Evolutionary conservation across 495 filamentous ascomycete species (phyloP).

Genomic region (Chaetomium tenue): DNA sequence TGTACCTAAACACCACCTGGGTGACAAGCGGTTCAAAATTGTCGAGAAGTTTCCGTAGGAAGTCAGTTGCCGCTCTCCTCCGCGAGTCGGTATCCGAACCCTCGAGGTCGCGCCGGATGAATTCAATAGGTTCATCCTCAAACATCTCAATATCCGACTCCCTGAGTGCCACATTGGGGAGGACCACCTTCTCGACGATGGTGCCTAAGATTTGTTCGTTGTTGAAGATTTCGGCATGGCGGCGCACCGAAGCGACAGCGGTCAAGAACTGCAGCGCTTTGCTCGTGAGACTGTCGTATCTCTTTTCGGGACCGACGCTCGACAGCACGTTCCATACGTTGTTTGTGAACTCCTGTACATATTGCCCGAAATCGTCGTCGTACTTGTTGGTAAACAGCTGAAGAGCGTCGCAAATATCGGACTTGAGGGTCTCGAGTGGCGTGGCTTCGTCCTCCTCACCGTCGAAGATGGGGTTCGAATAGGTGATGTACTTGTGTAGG

Average conservation of each 20-base stretch:
- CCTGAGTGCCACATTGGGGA: conserved; percentile 87
- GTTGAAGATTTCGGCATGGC: conserved; percentile 84
- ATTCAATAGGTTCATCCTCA: conserved; percentile 98
- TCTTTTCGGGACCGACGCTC: conserved; percentile 76
- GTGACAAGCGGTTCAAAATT: conserved; percentile 85
- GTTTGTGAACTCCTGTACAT: conserved; percentile 76
- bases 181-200: conserved; percentile 89
- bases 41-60: conserved; percentile 79
- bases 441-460: conserved; percentile 86
- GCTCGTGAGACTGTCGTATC: conserved; percentile 95
- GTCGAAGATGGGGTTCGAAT: conserved; percentile 75
- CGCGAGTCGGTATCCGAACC: conserved; percentile 94
- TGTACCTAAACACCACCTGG: conserved; percentile 73
- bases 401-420: conserved; percentile 86
- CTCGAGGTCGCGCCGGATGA: conserved; percentile 92
- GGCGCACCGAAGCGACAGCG: conserved; percentile 69
- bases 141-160: conserved; percentile 94
- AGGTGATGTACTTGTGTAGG: conserved; percentile 89
- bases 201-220: conserved; percentile 68
- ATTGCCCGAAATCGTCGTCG: conserved; percentile 81
- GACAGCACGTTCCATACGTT: conserved; percentile 91
- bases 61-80: conserved; percentile 88
- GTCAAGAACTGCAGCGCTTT: conserved; percentile 91
- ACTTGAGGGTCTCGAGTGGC: conserved; percentile 77
- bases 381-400: conserved; percentile 89